phyloP scores from a whole-genome alignment of 192 early-diverging fungal genomes.

The Gorgonomyces haynaldii region DNA sequence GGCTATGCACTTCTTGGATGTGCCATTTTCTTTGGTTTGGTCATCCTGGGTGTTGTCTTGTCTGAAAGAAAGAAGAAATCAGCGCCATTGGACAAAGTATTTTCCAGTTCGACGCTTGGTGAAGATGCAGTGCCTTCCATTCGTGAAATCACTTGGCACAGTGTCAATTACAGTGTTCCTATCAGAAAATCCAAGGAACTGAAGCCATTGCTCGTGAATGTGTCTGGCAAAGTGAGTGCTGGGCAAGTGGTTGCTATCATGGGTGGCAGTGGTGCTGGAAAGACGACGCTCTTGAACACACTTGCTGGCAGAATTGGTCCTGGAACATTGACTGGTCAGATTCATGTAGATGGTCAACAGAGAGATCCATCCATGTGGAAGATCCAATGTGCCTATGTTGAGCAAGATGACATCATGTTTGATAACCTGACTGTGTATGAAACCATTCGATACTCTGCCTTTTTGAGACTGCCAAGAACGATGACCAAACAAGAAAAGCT shows the following conservation, averaged over 20 bases:
- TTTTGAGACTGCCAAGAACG: conserved; percentile 44
- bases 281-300: conserved; percentile 26
- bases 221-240: not conserved
- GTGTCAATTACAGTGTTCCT: not conserved
- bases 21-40: no score
- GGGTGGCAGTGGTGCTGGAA: conserved; percentile 26
- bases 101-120: no score
- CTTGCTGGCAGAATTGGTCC: conserved; percentile 17
- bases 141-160: no score
- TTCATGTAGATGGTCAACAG: conserved; percentile 14
- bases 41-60: no score
- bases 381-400: conserved; percentile 24
- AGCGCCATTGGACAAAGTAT: no score
- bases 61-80: no score
- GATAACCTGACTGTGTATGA: conserved; percentile 52
- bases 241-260: conserved; percentile 4
- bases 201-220: not conserved
- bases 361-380: conserved; percentile 9
- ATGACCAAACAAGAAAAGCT: conserved; percentile 25
- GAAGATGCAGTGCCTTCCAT: no score
- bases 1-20: no score
- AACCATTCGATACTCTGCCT: conserved; percentile 55
- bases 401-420: conserved; percentile 22
- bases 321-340: conserved; percentile 15
- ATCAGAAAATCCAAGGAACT: not conserved